Conservation (phyloP, 1,139 yeast genomes). For the Hansenula anomala region DNA sequence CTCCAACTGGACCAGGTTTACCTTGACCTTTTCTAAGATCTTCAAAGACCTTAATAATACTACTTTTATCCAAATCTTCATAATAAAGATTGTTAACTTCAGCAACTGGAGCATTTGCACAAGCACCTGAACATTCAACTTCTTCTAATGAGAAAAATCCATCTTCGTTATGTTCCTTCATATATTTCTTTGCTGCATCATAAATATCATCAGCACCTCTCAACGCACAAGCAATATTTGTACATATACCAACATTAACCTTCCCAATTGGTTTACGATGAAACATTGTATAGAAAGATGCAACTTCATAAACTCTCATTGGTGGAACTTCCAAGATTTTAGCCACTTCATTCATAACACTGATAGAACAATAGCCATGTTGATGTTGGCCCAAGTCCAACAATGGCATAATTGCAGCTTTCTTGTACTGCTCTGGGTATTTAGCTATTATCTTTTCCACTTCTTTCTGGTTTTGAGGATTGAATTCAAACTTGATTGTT, state of each 20-base stretch:
- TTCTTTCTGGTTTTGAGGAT: slow-evolving; percentile 59
- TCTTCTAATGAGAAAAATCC: slow-evolving; percentile 78
- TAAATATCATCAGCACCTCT: slow-evolving; percentile 79
- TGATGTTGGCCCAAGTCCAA: slow-evolving; percentile 88
- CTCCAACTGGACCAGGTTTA: slow-evolving; percentile 64
- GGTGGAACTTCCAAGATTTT: slow-evolving; percentile 86
- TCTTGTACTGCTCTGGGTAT: slow-evolving; percentile 84
- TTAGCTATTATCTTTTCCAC: slow-evolving; percentile 73
- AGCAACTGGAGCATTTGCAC: slow-evolving; percentile 89
- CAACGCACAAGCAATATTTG: slow-evolving; percentile 87
- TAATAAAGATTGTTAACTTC: slow-evolving; percentile 80
- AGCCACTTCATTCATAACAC: slow-evolving; percentile 93
- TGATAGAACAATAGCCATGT: slow-evolving; percentile 79
- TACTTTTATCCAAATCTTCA: slow-evolving; percentile 76
- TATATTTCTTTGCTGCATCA: slow-evolving; percentile 59
- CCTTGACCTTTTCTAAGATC: slow-evolving; percentile 62
- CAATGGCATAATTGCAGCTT: slow-evolving; percentile 86
- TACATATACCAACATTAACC: slow-evolving; percentile 79
- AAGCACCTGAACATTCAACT: slow-evolving; percentile 90
- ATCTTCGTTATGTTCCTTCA: slow-evolving; percentile 78
- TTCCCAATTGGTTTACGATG: slow-evolving; percentile 87
- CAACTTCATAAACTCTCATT: slow-evolving; percentile 93
- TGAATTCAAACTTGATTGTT: slow-evolving; percentile 68
- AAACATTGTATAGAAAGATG: slow-evolving; percentile 91
- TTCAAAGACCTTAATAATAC: slow-evolving; percentile 56